Conservation (phyloP, 2,329 filamentous ascomycete species). For the Zasmidium cellare region DNA sequence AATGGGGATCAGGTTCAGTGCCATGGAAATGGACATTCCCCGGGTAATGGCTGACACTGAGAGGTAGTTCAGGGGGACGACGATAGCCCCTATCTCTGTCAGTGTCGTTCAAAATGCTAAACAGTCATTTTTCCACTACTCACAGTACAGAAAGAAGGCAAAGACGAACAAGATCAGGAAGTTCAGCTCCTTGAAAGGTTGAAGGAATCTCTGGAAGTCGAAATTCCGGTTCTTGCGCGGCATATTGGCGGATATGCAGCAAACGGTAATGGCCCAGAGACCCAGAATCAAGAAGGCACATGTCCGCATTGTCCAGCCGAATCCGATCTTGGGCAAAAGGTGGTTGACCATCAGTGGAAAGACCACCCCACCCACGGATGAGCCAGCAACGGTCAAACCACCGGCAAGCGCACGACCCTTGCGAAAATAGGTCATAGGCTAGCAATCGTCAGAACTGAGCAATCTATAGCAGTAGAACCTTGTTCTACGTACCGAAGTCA, state of each 20-base stretch:
- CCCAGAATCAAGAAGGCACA: conserved; percentile 53
- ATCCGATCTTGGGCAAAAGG: conserved; percentile 51
- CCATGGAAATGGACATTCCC: conserved; percentile 23
- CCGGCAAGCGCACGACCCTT: conserved; percentile 32
- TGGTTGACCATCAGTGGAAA: conserved; percentile 49
- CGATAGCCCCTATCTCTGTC: too few species aligned
- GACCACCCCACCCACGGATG: conserved; percentile 14
- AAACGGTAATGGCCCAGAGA: conserved; percentile 25
- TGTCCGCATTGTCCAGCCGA: conserved; percentile 55
- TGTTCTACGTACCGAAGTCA: background rate
- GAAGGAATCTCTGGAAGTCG: background rate
- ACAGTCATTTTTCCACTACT: too few species aligned
- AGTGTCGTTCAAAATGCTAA: too few species aligned
- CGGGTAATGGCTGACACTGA: conserved; percentile 36
- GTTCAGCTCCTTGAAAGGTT: background rate
- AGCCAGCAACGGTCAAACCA: conserved; percentile 7
- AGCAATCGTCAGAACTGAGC: too few species aligned
- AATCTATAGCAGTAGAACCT: too few species aligned
- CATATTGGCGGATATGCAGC: background rate
- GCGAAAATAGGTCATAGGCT: conserved; percentile 41
- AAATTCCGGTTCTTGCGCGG: background rate
- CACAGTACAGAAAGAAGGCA: conserved; percentile 48
- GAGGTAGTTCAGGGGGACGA: conserved; percentile 36
- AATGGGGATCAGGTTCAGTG: conserved; percentile 38
- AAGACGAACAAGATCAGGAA: conserved; percentile 20